Base-by-base conservation (phyloP, 2,329 filamentous ascomycete genomes). In the Colletotrichum somersetense region DNA sequence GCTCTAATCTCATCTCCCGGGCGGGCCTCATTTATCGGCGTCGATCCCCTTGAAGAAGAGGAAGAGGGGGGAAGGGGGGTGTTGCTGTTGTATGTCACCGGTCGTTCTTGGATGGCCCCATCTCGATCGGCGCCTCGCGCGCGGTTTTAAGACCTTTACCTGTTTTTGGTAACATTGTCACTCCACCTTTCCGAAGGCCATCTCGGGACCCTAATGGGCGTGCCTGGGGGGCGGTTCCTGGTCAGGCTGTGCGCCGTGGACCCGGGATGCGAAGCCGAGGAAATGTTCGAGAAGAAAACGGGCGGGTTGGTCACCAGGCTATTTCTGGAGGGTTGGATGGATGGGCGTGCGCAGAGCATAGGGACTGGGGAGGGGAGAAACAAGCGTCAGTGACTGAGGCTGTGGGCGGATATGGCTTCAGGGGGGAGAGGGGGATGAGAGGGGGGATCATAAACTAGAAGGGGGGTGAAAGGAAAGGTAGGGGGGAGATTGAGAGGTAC, bases 1-100 rank as follows among this genome's bases (percentile, higher is more conserved):
- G n/a, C 7, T 58, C 14, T 58, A 38, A 58, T 58, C 56, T 42
- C 56, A 58, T 58, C 56, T 42, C 56, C 56, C 56, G 8, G n/a
- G 56, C n/a, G 56, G 56, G 55, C 33, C 55, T 57, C 35, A 58
- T 26, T 42, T 58, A 58, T 58, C 23, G 7, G n/a, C n/a, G 12
- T 26, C n/a, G n/a, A n/a, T 5, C 35, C 35, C 55, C 14, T 30
- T 18, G 35, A 23, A 18, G 20, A 48, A 48, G 46, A 48, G 8
- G 20, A 48, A 23, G 20, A 48, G 10, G 46, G 46, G 14, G 4
- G 44, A 6, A 3, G 18, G 7, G 2, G 44, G 8, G 3, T 10
- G 10, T 20, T 18, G 12, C 2, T 12, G 12, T 52, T 33, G 30
- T 30, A 30, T 18, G 50, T 20, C 50, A 33, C 16, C 14, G 20